Evolutionary conservation across 108 stramenopile genomes (phyloP).

Genomic region (Stephanodiscus triporus): DNA sequence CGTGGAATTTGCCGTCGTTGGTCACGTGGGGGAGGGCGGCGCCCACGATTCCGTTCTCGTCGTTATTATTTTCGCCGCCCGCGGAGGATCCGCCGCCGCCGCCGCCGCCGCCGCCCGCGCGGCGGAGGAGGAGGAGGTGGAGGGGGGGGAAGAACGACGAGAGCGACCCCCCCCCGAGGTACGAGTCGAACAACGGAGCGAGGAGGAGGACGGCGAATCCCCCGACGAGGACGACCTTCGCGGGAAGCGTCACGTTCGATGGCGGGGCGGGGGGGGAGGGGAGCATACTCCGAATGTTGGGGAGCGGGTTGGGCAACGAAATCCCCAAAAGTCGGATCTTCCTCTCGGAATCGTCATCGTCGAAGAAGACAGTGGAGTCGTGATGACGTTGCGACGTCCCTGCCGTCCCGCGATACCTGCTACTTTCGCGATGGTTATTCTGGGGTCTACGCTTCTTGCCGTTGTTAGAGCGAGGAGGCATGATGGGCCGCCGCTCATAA

Average conservation of each 20-base stretch:
- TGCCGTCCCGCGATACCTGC: neutral
- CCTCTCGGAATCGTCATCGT: neutral
- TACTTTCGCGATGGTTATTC: neutral
- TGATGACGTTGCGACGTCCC: neutral
- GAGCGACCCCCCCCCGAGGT: neutral
- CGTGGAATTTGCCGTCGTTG: slow-evolving; percentile 48
- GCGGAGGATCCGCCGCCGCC: too few relatives aligned
- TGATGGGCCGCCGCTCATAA: neutral
- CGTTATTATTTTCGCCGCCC: neutral
- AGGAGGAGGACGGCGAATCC: slow-evolving; percentile 5
- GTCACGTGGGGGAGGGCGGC: slow-evolving; percentile 20
- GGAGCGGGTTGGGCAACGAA: slow-evolving; percentile 11
- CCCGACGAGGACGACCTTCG: slow-evolving; percentile 17
- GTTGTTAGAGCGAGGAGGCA: slow-evolving; percentile 4
- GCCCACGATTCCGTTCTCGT: neutral
- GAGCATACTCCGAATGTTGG: slow-evolving; percentile 9
- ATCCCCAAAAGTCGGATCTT: neutral
- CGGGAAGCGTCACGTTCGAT: slow-evolving; percentile 4
- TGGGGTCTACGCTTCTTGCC: slow-evolving; percentile 6
- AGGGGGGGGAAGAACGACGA: neutral
- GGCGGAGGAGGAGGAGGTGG: neutral
- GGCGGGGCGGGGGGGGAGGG: neutral
- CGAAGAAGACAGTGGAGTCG: neutral
- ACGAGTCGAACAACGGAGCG: slow-evolving; percentile 14
- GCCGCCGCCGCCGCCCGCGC: too few relatives aligned